A percentile compares a stretch with the other conserved stretches of the same genome.
Conservation (phyloP, 2,329 filamentous ascomycete species). For the Ophiocordyceps camponoti-rufipedis region DNA sequence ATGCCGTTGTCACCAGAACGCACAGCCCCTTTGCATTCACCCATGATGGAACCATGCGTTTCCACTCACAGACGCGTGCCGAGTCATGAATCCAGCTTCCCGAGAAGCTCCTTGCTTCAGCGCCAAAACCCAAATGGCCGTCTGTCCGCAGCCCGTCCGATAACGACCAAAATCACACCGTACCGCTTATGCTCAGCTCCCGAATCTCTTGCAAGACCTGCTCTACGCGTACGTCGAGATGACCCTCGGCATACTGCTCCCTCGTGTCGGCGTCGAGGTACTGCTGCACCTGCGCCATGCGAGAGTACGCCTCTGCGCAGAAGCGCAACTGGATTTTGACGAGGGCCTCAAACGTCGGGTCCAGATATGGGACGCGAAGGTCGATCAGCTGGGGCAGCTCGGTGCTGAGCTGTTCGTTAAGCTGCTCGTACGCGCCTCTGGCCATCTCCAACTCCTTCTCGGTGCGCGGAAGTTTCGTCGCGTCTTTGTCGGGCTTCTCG, state of each 20-base stretch:
- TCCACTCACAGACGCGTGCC: no score
- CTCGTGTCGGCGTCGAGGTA: conserved; percentile 90
- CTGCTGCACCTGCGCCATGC: conserved; percentile 98
- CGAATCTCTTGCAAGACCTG: conserved; percentile 93
- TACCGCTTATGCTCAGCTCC: conserved; percentile 78
- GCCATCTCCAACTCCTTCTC: conserved; percentile 96
- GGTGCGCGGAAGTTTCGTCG: conserved; percentile 83
- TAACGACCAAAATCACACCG: conserved; percentile 25
- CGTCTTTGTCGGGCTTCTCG: conserved; percentile 98
- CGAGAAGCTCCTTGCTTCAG: no score
- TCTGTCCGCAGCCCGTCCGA: background rate
- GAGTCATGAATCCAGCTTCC: no score
- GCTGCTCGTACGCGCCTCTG: conserved; percentile 79
- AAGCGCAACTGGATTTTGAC: conserved; percentile 98
- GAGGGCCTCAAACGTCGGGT: conserved; percentile 90
- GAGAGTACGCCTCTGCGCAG: conserved; percentile 90
- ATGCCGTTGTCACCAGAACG: no score
- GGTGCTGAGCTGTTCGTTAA: conserved; percentile 88
- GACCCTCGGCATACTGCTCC: conserved; percentile 88
- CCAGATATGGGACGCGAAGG: conserved; percentile 86
- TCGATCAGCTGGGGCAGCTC: conserved; percentile 95
- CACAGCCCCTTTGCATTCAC: no score
- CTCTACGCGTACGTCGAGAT: conserved; percentile 81
- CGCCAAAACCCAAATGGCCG: background rate
- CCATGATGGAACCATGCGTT: no score